Evolutionary conservation across 257 asterid genomes (phyloP).

Genomic region (Nicotiana attenuata): DNA sequence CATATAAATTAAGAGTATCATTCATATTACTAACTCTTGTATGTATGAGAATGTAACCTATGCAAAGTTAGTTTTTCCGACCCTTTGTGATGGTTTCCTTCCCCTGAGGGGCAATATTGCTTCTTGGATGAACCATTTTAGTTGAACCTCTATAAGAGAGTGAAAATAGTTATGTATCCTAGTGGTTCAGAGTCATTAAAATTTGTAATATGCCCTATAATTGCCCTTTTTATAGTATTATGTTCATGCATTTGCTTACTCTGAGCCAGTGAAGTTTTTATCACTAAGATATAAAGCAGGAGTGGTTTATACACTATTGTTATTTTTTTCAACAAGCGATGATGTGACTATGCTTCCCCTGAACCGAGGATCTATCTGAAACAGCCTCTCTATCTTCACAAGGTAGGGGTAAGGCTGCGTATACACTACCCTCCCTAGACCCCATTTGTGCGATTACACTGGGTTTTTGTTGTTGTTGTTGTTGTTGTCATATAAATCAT

Average conservation of each 20-base stretch:
- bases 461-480: too few relatives aligned
- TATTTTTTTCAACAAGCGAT: too few relatives aligned
- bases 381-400: too few relatives aligned
- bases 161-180: not conserved
- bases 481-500: not conserved
- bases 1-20: not conserved
- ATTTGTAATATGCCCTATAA: not conserved
- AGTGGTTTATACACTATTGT: not conserved
- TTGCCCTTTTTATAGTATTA: not conserved
- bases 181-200: not conserved
- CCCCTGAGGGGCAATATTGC: not conserved
- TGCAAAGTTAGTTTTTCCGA: not conserved
- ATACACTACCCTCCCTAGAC: too few relatives aligned
- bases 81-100: not conserved
- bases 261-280: not conserved
- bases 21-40: conserved; percentile 1
- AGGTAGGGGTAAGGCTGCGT: too few relatives aligned
- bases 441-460: too few relatives aligned
- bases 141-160: not conserved
- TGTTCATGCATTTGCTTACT: not conserved
- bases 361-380: too few relatives aligned
- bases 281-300: not conserved
- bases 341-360: too few relatives aligned
- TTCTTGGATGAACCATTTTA: not conserved
- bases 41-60: not conserved